phyloP scores from a whole-genome alignment of 2,329 filamentous ascomycete species.

The Didymella lethalis region DNA sequence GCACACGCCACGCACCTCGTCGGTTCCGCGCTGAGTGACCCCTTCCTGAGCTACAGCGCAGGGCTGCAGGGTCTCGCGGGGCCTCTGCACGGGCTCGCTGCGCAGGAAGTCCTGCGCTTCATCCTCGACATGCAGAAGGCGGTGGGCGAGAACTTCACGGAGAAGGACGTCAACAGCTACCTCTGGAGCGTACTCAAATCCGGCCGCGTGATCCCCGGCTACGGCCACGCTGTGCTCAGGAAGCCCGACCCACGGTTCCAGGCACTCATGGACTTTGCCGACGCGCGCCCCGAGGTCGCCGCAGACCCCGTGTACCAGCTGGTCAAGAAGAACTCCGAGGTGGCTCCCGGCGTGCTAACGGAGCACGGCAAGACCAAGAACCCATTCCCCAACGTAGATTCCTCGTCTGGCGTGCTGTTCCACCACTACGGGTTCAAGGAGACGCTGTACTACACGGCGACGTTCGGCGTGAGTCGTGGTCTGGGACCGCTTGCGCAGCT shows the following conservation, averaged over 20 bases:
- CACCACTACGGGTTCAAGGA: slow-evolving; percentile 98
- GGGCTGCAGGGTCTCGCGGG: slow-evolving; percentile 94
- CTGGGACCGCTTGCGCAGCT: slow-evolving; percentile 92
- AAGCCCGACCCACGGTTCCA: slow-evolving; percentile 97
- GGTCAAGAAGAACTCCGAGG: slow-evolving; percentile 89
- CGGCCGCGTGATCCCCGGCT: slow-evolving; percentile 91
- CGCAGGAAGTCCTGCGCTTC: slow-evolving; percentile 96
- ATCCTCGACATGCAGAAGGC: slow-evolving; percentile 93
- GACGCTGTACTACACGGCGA: slow-evolving; percentile 89
- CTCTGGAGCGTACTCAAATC: slow-evolving; percentile 94
- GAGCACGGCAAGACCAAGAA: slow-evolving; percentile 99
- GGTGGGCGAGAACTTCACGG: slow-evolving; percentile 79
- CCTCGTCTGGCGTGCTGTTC: slow-evolving; percentile 91
- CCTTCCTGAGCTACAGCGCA: slow-evolving; percentile 94
- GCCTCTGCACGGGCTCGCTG: slow-evolving; percentile 90
- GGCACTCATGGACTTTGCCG: slow-evolving; percentile 94
- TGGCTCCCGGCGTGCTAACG: slow-evolving; percentile 88
- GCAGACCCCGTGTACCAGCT: slow-evolving; percentile 90
- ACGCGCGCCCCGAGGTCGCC: slow-evolving; percentile 82
- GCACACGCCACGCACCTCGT: slow-evolving; percentile 95
- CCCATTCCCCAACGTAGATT: slow-evolving; percentile 97
- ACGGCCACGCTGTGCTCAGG: slow-evolving; percentile 93
- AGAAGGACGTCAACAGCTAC: slow-evolving; percentile 85
- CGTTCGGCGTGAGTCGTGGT: slow-evolving; percentile 73
- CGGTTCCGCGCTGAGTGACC: slow-evolving; percentile 90